Conservation (phyloP, 2,329 filamentous ascomycete genomes). For the Chrysoporthe cubensis region DNA sequence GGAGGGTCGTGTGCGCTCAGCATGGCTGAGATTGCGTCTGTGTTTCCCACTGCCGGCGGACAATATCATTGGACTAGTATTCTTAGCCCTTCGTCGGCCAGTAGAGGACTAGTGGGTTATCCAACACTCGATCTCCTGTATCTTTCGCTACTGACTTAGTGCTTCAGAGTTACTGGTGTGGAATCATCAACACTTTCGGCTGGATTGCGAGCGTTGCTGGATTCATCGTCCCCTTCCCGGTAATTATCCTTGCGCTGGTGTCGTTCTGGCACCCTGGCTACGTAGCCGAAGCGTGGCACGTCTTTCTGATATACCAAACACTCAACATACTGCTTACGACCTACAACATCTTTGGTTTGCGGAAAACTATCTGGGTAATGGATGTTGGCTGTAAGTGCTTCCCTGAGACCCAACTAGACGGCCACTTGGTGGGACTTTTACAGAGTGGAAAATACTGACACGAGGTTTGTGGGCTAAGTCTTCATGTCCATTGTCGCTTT, state of each 20-base stretch:
- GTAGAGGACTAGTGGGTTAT: slow-evolving; percentile 19
- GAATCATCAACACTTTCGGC: slow-evolving; percentile 22
- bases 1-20: slow-evolving; percentile 35
- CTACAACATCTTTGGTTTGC: slow-evolving; percentile 27
- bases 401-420: not conserved
- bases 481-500: slow-evolving; percentile 36
- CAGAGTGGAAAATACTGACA: not conserved
- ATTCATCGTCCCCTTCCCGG: slow-evolving; percentile 24
- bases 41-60: slow-evolving; percentile 44
- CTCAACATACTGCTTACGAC: slow-evolving; percentile 22
- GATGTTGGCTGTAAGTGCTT: slow-evolving; percentile 21
- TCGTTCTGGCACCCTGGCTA: slow-evolving; percentile 26
- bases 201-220: slow-evolving; percentile 28
- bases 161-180: slow-evolving; percentile 29
- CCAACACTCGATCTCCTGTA: too few relatives aligned
- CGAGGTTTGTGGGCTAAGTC: slow-evolving; percentile 10
- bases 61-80: slow-evolving; percentile 45
- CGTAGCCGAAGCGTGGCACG: slow-evolving; percentile 23
- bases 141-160: too few relatives aligned
- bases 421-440: too few relatives aligned
- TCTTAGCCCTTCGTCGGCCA: slow-evolving; percentile 30
- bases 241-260: slow-evolving; percentile 21
- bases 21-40: slow-evolving; percentile 42
- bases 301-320: slow-evolving; percentile 26
- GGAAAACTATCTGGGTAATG: slow-evolving; percentile 14